These are phyloP conservation scores for Phaeotremella fagi DNA, from an alignment of 768 basidiomycete species.

Conservation along the genomic window DNA sequence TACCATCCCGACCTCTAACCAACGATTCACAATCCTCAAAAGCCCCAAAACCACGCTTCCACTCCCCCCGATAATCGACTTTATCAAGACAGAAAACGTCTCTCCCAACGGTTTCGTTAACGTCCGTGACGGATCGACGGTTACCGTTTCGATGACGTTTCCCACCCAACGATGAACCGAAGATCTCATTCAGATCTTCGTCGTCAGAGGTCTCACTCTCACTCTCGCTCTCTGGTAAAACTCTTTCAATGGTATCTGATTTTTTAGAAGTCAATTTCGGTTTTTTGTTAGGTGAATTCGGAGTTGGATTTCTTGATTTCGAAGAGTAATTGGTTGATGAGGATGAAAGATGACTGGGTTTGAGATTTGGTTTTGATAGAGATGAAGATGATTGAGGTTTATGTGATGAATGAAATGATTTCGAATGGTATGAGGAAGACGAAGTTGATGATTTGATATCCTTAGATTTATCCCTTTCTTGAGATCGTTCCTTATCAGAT, in stretches of 20 bases:
- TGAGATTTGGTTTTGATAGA: neutral
- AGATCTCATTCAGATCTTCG: constrained; percentile 9
- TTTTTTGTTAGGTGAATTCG: constrained; percentile 9
- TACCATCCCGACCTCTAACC: constrained; percentile 17
- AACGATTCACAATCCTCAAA: constrained; percentile 28
- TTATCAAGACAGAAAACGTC: constrained; percentile 20
- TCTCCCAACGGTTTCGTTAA: constrained; percentile 12
- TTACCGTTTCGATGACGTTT: constrained; percentile 2
- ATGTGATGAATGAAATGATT: neutral
- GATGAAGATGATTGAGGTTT: neutral
- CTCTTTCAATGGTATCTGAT: constrained; percentile 7
- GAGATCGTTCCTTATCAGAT: neutral
- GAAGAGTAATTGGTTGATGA: neutral
- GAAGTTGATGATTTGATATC: neutral
- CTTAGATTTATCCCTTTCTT: neutral
- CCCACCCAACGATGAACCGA: constrained; percentile 6
- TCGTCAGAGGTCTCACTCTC: constrained; percentile 2
- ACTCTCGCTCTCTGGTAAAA: constrained; percentile 22
- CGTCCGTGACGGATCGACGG: neutral
- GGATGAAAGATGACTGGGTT: neutral
- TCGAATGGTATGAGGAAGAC: neutral
- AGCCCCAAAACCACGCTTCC: constrained; percentile 31
- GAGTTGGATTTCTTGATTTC: neutral
- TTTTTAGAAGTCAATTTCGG: too few species aligned
- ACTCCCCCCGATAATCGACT: constrained; percentile 29